phyloP scores from a whole-genome alignment of 495 filamentous ascomycete genomes.

The Aspergillus nidulans region DNA sequence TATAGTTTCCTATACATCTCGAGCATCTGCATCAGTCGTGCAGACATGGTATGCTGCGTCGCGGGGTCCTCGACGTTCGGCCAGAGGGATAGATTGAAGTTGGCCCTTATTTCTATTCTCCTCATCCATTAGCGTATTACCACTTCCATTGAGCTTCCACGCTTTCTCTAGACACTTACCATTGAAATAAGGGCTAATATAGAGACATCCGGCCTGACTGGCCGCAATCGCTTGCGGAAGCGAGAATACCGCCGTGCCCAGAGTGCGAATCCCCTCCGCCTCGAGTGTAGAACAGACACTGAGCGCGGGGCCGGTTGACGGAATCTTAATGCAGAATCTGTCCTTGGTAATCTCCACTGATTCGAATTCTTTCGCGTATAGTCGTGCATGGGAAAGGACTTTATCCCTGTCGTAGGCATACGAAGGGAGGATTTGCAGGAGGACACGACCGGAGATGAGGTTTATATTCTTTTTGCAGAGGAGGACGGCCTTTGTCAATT shows the following conservation, averaged over 20 bases:
- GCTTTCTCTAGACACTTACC: slow-evolving; percentile 10
- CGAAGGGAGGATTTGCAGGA: slow-evolving; percentile 35
- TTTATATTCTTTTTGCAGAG: slow-evolving; percentile 40
- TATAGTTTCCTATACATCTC: slow-evolving; percentile 32
- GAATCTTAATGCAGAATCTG: slow-evolving; percentile 57
- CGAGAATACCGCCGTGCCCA: slow-evolving; percentile 55
- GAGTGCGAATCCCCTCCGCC: slow-evolving; percentile 43
- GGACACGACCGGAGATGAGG: slow-evolving; percentile 34
- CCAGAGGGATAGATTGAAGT: slow-evolving; percentile 17
- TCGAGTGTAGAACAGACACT: slow-evolving; percentile 50
- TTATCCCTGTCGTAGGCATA: slow-evolving; percentile 30
- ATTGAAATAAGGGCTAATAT: slow-evolving; percentile 52
- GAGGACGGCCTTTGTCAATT: slow-evolving; percentile 17
- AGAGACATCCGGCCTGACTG: slow-evolving; percentile 47
- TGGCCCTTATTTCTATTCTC: background rate
- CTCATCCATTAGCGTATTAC: background rate
- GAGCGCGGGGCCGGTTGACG: slow-evolving; percentile 54
- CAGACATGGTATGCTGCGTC: slow-evolving; percentile 33
- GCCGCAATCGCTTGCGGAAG: slow-evolving; percentile 53
- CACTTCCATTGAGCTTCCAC: background rate
- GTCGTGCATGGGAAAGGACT: slow-evolving; percentile 34
- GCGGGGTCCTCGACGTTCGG: slow-evolving; percentile 32
- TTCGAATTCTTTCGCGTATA: slow-evolving; percentile 37
- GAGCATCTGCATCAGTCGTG: slow-evolving; percentile 35
- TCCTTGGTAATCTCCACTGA: slow-evolving; percentile 34